Percentiles rank a stretch among this genome's conserved stretches.
Conservation (phyloP, 1,139 yeast genomes). For the Ogataea hybrid region DNA sequence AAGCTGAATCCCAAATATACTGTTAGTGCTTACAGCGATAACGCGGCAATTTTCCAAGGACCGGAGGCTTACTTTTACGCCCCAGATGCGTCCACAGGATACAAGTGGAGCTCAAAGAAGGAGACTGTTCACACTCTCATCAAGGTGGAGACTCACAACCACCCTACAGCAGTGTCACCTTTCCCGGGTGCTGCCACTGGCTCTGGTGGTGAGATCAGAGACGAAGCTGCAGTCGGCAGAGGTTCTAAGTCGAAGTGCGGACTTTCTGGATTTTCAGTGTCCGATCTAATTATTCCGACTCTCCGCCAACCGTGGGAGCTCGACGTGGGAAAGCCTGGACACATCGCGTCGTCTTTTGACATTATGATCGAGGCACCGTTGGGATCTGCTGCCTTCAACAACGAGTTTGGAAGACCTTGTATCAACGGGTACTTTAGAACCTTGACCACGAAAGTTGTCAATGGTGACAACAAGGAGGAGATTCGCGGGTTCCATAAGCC, state of each 20-base stretch:
- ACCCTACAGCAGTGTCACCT: constrained; percentile 99
- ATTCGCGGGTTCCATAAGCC: constrained; percentile 98
- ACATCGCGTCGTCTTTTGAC: constrained; percentile 89
- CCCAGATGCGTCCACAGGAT: constrained; percentile 64
- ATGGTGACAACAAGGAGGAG: constrained; percentile 62
- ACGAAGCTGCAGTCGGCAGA: constrained; percentile 99
- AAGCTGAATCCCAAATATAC: constrained; percentile 74
- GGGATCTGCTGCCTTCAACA: constrained; percentile 98
- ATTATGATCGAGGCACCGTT: constrained; percentile 97
- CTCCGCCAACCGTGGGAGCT: constrained; percentile 94
- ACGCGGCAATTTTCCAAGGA: constrained; percentile 97
- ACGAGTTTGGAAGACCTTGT: constrained; percentile 98
- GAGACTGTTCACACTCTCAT: constrained; percentile 88
- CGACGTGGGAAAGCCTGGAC: constrained; percentile 84
- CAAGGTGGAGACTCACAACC: constrained; percentile 98
- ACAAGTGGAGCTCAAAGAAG: constrained; percentile 69
- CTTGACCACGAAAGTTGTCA: constrained; percentile 72
- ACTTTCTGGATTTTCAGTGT: constrained; percentile 86
- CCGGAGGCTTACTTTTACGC: constrained; percentile 70
- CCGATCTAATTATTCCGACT: constrained; percentile 85
- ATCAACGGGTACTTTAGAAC: constrained; percentile 97
- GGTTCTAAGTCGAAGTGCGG: constrained; percentile 99
- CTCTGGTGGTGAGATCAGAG: constrained; percentile 99
- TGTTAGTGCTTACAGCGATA: constrained; percentile 92
- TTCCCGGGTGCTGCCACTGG: constrained; percentile 99